A percentile compares a stretch with the other conserved stretches of the same genome.
These are phyloP conservation scores for Geranium incanum DNA, from an alignment of 441 rosid genomes.

Conservation along the genomic window DNA sequence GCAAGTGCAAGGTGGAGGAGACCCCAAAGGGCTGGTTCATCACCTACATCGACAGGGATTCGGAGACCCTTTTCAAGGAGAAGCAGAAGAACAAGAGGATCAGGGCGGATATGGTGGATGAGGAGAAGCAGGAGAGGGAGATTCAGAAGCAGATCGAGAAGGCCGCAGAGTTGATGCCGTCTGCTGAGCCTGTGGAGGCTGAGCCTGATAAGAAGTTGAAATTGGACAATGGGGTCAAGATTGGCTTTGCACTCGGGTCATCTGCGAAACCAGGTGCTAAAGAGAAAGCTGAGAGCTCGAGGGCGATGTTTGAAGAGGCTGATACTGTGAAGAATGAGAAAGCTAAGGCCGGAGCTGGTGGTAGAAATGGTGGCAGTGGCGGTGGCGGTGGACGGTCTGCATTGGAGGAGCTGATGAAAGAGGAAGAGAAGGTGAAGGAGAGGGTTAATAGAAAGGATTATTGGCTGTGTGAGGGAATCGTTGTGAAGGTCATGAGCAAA, in stretches of 20 bases:
- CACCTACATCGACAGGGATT: conserved; percentile 80
- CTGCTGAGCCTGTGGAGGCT: conserved; percentile 3
- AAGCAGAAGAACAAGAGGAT: conserved; percentile 74
- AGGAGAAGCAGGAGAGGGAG: conserved; percentile 85
- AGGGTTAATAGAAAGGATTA: conserved; percentile 73
- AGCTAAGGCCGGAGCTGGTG: conserved; percentile 27
- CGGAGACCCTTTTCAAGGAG: conserved; percentile 77
- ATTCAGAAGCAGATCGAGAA: conserved; percentile 72
- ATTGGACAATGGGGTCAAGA: conserved; percentile 52
- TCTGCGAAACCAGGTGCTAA: conserved; percentile 22
- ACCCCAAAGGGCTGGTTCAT: conserved; percentile 96
- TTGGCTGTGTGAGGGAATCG: conserved; percentile 74
- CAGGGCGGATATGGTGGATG: conserved; percentile 65
- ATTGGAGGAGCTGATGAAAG: conserved; percentile 82
- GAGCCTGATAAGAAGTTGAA: conserved; percentile 29
- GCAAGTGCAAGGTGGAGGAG: conserved; percentile 91
- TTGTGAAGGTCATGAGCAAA: conserved; percentile 89
- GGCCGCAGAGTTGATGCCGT: conserved; percentile 37
- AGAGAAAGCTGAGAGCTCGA: conserved; percentile 49
- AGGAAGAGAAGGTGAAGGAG: conserved; percentile 79
- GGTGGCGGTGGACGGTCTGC: conserved; percentile 38
- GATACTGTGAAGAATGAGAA: conserved; percentile 35
- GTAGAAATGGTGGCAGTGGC: conserved; percentile 22
- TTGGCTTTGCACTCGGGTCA: conserved; percentile 58
- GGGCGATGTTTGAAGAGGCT: conserved; percentile 49